Percentiles rank a stretch among this genome's conserved stretches.
phyloP scores from a whole-genome alignment of 805 yeast species.

The Candida parachauliodes region DNA sequence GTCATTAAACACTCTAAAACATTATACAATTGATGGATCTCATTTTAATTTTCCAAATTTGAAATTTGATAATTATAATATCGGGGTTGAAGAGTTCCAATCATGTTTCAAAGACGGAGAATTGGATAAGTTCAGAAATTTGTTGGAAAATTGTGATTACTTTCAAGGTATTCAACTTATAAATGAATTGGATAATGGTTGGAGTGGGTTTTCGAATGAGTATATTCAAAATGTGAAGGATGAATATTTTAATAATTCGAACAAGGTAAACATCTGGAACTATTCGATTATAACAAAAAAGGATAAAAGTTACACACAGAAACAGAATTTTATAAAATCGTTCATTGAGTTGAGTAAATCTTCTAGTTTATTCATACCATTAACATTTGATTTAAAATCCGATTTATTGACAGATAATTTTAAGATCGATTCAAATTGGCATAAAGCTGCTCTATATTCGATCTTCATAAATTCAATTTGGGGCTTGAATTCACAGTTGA shows the following conservation, averaged over 20 bases:
- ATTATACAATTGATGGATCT: slow-evolving; percentile 41
- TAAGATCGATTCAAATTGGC: slow-evolving; percentile 17
- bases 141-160: slow-evolving; percentile 72
- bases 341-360: slow-evolving; percentile 43
- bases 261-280: slow-evolving; percentile 35
- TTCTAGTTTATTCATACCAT: slow-evolving; percentile 56
- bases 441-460: slow-evolving; percentile 15
- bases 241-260: slow-evolving; percentile 50
- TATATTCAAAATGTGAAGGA: slow-evolving; percentile 58
- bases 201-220: slow-evolving; percentile 74
- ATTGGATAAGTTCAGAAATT: slow-evolving; percentile 54
- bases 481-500: slow-evolving; percentile 36
- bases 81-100: slow-evolving; percentile 62
- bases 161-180: slow-evolving; percentile 67
- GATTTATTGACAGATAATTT: slow-evolving; percentile 7
- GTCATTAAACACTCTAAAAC: slow-evolving; percentile 48
- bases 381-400: slow-evolving; percentile 23
- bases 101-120: slow-evolving; percentile 18
- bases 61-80: slow-evolving; percentile 44
- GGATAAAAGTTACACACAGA: slow-evolving; percentile 2
- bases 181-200: slow-evolving; percentile 70
- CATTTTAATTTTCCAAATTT: slow-evolving; percentile 29
- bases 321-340: slow-evolving; percentile 42
- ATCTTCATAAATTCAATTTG: slow-evolving; percentile 33
- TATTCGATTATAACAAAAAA: slow-evolving; percentile 22